phyloP scores from a whole-genome alignment of 257 asterid genomes.

The Solanum bulbocastanum region DNA sequence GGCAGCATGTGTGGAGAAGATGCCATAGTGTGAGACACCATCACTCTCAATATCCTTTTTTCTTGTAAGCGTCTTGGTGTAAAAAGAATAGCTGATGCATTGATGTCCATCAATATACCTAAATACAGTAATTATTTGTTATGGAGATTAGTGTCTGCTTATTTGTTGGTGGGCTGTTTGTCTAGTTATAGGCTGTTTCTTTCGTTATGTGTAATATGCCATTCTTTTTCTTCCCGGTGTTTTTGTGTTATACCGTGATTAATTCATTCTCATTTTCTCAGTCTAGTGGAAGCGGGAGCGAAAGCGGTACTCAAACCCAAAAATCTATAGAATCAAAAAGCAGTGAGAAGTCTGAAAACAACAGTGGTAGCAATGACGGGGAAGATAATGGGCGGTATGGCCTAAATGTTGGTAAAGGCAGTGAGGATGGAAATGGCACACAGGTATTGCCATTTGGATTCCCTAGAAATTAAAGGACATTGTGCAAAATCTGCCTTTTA shows the following conservation, averaged over 20 bases:
- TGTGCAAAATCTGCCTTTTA: not conserved
- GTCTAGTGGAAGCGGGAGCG: conserved; percentile 98
- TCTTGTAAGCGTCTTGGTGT: not conserved
- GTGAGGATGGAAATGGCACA: conserved; percentile 73
- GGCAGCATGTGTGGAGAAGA: conserved; percentile 98
- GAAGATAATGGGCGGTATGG: conserved; percentile 44
- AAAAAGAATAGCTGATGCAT: conserved; percentile 1
- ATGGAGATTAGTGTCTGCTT: not conserved
- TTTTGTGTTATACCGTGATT: not conserved
- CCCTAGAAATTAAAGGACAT: not conserved
- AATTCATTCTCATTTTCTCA: conserved; percentile 11
- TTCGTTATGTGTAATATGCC: not conserved
- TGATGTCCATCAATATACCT: conserved; percentile 17
- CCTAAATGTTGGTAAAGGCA: conserved; percentile 33
- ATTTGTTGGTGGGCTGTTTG: not conserved
- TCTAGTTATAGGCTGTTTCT: not conserved
- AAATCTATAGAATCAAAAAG: conserved; percentile 53
- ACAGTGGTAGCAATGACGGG: conserved; percentile 39
- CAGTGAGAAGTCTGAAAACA: conserved; percentile 35
- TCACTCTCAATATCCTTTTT: not conserved
- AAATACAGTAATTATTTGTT: not conserved
- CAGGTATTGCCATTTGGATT: conserved; percentile 29
- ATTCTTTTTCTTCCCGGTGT: not conserved
- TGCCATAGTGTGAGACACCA: conserved; percentile 67
- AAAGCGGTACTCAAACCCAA: conserved; percentile 64